Base-by-base conservation (phyloP, 805 yeast genomes). In the Saccharomycopsis lassenensis region DNA sequence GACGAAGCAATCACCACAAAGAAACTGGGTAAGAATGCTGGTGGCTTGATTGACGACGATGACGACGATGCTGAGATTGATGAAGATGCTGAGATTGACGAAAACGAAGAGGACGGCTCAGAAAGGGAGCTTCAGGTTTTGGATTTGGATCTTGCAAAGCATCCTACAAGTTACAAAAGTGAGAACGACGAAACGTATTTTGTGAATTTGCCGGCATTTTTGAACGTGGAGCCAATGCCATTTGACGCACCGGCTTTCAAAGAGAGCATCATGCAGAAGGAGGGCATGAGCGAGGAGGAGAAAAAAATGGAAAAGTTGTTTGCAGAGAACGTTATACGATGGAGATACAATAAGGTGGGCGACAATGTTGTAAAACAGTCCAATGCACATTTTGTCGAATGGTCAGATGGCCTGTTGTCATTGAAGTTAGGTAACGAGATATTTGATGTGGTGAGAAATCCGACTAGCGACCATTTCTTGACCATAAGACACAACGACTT, bases 321-420 rank as follows among this genome's bases (percentile, higher is more conserved):
- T 38, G 84, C 78, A 44, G 86, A 82, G 50, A 89, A 86, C 55
- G 85, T 95, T 0, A 65, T 91, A 23, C 72, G 98, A 52, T 91
- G 98, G 98, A 74, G 94, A 58, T 89, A 87, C 56, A 77, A 75
- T 42, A 71, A 70, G n/a, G 62, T 67, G 36, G 77, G 75, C 29
- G 85, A 79, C 43, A 55, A 59, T 14, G 74, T 87, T 46, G 71
- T 72, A 50, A 82, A 82, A 48, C 94, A 86, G 54, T 79, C 94
- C 7, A 91, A 91, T 52, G 77, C 95, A 4, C 84, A 87, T 52
- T 74, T 89, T 39, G 70, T 91, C 24, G 81, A 84, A 55, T 91
- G 98, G 98, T 79, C 81, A 38, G 97, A 91, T 57, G 98, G 98
- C 1, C 66, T 84, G 3, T 59, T 75, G 44, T 86, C 96, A 2